Evolutionary conservation across 78 protist genomes (phyloP), one percentile per base, ranked within the genome.

Genomic region (Dictyostelium firmibasis): DNA sequence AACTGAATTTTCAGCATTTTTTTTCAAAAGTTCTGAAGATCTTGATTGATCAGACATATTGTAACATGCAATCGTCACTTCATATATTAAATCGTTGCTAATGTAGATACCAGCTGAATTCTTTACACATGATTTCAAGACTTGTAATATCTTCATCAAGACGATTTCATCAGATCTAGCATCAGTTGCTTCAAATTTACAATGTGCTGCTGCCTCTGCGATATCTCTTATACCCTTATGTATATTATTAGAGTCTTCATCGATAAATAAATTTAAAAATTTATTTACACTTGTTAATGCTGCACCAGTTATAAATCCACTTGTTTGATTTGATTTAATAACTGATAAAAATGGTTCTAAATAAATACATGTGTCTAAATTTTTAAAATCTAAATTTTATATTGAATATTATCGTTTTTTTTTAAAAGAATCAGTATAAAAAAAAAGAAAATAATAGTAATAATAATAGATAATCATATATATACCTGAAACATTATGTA

Each of bases 111-210:
- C 97, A 10, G 84, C 84, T 25, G 67, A 29, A 18, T 81, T 79
- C 35, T 83, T 86, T 1, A 95, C 64, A 64, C 97, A 88, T 18
- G 95, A 78, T 6, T 36, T 35, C 10, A 95, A 27, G 11, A 95
- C 97, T 81, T 98, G 98, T 41, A 97, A 78, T 33, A 98, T 83
- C 31, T 95, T 84, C 97, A 97, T 83, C 18, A 98, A 93, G 7
- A 98, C 99, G n/a, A 97, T 98, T 76, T 98, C 99, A 83, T 98
- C 99, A 60, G 89, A 78, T 18, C 41, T 92, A 5, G 96, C 72
- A 82, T 98, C 99, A 0, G 99, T 98, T 31, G 95, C 97, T 86
- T 97, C 98, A 85, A 98, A 98, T 35, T 96, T 88, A 81, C 98
- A 96, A 72, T 97, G 95, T 33, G 98, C 93, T 36, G 96, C 99